Percentiles rank a stretch among this genome's conserved stretches.
Evolutionary conservation across 176 grass and related monocot genomes (phyloP).

Genomic region (Lolium rigidum): DNA sequence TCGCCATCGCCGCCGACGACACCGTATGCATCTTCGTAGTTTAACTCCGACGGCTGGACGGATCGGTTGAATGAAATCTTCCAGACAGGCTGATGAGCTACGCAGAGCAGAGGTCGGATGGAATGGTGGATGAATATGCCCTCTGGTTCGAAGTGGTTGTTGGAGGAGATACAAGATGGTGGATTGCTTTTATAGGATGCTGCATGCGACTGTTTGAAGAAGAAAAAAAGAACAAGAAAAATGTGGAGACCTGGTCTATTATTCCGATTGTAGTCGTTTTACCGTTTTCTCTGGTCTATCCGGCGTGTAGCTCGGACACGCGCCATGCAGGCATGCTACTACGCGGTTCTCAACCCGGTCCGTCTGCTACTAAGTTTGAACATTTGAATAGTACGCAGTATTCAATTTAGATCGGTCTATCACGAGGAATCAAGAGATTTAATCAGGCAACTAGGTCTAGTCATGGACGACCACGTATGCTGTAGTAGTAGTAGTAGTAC

Average conservation of each 20-base stretch:
- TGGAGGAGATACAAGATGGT: neutral
- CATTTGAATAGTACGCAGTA: neutral
- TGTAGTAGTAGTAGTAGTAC: too few species aligned
- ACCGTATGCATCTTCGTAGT: neutral
- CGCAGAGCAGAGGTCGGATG: neutral
- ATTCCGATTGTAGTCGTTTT: neutral
- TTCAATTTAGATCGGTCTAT: neutral
- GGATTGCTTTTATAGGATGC: slow-evolving; percentile 8
- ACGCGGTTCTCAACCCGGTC: slow-evolving; percentile 6
- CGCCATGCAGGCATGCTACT: neutral
- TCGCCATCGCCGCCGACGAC: neutral
- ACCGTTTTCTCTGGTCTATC: neutral
- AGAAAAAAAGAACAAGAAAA: neutral
- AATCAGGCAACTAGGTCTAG: too few species aligned
- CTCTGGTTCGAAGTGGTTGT: neutral
- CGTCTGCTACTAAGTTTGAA: neutral
- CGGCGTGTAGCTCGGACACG: neutral
- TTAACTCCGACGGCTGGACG: neutral
- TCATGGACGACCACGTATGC: neutral
- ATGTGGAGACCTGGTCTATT: neutral
- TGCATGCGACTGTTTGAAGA: neutral
- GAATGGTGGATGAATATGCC: neutral
- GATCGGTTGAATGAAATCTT: neutral
- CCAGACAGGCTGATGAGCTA: neutral
- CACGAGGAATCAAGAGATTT: neutral